These are phyloP conservation scores for Tetrastigma voinierianum DNA, from an alignment of 164 flowering plant species.

Conservation along the genomic window DNA sequence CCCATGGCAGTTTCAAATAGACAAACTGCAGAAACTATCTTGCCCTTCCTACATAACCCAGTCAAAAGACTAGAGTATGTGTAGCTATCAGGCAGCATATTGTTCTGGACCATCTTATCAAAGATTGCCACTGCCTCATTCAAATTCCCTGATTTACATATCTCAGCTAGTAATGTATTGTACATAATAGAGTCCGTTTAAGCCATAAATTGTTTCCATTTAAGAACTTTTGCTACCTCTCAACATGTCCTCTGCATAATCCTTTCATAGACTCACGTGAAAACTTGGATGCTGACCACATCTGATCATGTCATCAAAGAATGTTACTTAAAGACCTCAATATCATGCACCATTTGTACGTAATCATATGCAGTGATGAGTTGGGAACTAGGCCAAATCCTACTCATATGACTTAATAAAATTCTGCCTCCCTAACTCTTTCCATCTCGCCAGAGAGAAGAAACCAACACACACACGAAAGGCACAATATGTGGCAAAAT, in stretches of 20 bases:
- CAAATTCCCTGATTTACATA: conserved; percentile 52
- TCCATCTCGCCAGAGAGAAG: conserved; percentile 57
- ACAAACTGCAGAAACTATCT: conserved; percentile 56
- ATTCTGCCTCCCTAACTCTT: conserved; percentile 61
- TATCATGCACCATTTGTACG: conserved; percentile 57
- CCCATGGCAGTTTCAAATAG: conserved; percentile 32
- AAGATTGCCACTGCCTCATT: conserved; percentile 41
- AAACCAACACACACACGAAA: conserved; percentile 51
- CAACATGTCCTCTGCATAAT: conserved; percentile 57
- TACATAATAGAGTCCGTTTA: conserved; percentile 54
- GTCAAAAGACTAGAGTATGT: conserved; percentile 55
- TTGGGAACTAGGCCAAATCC: conserved; percentile 47
- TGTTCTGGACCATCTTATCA: conserved; percentile 53
- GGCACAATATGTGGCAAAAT: too few relatives aligned
- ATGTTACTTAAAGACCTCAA: too few relatives aligned
- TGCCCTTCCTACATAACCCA: conserved; percentile 61
- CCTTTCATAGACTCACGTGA: conserved; percentile 69
- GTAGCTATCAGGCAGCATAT: conserved; percentile 59
- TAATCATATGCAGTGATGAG: conserved; percentile 49
- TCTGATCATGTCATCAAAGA: conserved; percentile 63
- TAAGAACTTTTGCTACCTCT: conserved; percentile 49
- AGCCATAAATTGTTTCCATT: conserved; percentile 30
- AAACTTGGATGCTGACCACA: conserved; percentile 55
- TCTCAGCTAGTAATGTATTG: conserved; percentile 53
- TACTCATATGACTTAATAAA: conserved; percentile 55